Percentiles rank a stretch among this genome's conserved stretches.
phyloP scores from a whole-genome alignment of 495 filamentous ascomycete species.

The Lindgomyces ingoldianus region DNA sequence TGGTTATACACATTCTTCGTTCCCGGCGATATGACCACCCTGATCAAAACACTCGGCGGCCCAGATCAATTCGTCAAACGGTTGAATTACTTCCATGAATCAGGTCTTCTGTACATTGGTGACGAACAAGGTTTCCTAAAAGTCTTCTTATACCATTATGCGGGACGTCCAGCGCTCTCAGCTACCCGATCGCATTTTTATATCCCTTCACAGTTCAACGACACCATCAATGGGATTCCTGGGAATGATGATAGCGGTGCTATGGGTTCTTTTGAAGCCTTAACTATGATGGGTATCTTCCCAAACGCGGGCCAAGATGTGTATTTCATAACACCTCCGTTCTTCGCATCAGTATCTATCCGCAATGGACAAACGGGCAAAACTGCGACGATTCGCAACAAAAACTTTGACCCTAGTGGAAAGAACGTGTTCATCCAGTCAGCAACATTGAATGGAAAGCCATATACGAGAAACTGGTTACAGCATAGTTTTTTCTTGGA shows the following conservation, averaged over 20 bases:
- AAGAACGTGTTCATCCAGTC: conserved; percentile 67
- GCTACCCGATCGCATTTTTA: conserved; percentile 63
- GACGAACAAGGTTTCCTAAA: conserved; percentile 73
- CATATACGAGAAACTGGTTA: conserved; percentile 71
- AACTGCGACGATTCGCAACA: conserved; percentile 61
- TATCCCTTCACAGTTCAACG: conserved; percentile 67
- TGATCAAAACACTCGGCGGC: conserved; percentile 66
- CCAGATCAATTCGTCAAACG: conserved; percentile 60
- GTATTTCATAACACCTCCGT: conserved; percentile 63
- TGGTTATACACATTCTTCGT: conserved; percentile 70
- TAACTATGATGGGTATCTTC: conserved; percentile 76
- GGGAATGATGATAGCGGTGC: conserved; percentile 75
- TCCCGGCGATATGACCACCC: conserved; percentile 67
- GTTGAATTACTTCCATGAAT: conserved; percentile 65
- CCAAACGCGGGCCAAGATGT: conserved; percentile 75
- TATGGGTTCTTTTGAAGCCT: conserved; percentile 70
- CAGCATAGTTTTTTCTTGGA: conserved; percentile 73
- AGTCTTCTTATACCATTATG: conserved; percentile 73
- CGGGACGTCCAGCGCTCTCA: conserved; percentile 65
- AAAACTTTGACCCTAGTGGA: conserved; percentile 63
- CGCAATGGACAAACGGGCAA: conserved; percentile 61
- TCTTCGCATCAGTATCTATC: conserved; percentile 64
- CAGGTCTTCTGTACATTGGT: conserved; percentile 67
- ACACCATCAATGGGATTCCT: conserved; percentile 64
- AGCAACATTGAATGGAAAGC: conserved; percentile 64